Percentiles rank a stretch among this genome's conserved stretches.
These are phyloP conservation scores for Delitschia confertaspora DNA, from an alignment of 495 filamentous ascomycete species.

Conservation along the genomic window DNA sequence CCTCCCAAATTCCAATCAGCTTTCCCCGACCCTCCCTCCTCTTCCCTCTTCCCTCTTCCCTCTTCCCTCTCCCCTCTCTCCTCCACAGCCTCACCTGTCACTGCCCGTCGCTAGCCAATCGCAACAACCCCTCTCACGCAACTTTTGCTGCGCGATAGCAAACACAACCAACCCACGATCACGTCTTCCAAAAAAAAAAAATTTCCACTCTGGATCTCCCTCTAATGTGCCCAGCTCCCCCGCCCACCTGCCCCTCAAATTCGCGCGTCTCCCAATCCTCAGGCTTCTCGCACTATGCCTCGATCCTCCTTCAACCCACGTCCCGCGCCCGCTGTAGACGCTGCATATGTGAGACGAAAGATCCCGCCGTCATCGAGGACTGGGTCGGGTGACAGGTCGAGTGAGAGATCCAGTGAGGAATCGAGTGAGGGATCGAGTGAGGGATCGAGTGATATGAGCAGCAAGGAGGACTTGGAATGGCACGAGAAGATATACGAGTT, in stretches of 20 bases:
- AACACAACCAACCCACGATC: too few species aligned
- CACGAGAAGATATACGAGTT: too few species aligned
- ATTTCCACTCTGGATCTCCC: too few species aligned
- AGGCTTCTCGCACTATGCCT: constrained; percentile 29
- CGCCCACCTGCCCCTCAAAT: constrained; percentile 16
- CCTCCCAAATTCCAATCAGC: background rate
- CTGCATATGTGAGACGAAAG: constrained; percentile 28
- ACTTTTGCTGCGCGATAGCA: too few species aligned
- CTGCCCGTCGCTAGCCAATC: background rate
- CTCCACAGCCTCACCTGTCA: background rate
- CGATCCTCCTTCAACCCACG: constrained; percentile 28
- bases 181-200: too few species aligned
- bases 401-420: constrained; percentile 4
- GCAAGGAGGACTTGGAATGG: too few species aligned
- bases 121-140: background rate
- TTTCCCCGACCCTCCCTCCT: background rate
- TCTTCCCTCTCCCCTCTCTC: background rate
- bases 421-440: background rate
- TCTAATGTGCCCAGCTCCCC: constrained; percentile 27
- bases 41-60: background rate
- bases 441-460: background rate
- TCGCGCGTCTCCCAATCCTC: constrained; percentile 24
- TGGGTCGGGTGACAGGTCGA: constrained; percentile 29
- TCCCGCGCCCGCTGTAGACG: constrained; percentile 27
- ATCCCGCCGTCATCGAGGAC: constrained; percentile 30